Conservation (phyloP, 2,329 filamentous ascomycete genomes). For the Diaporthe destruens region DNA sequence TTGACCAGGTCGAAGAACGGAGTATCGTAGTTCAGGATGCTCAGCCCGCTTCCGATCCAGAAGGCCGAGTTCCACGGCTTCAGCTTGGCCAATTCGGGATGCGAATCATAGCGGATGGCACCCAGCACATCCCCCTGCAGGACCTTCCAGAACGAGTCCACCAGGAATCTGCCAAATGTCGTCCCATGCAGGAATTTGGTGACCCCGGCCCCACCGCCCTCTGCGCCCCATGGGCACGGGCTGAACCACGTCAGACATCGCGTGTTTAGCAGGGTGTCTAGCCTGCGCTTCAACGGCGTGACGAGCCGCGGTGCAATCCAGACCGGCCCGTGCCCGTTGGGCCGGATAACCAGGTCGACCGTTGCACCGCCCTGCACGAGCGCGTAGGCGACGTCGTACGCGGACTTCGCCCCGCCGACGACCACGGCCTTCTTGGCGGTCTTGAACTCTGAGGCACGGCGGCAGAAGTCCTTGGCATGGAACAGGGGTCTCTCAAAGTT, state of each 20-base stretch:
- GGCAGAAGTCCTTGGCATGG: conserved; percentile 58
- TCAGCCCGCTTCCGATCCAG: conserved; percentile 64
- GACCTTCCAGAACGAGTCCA: conserved; percentile 62
- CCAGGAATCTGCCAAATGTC: conserved; percentile 60
- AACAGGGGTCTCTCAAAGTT: conserved; percentile 56
- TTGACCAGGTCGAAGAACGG: conserved; percentile 65
- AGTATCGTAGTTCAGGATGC: conserved; percentile 66
- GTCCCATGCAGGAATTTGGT: conserved; percentile 65
- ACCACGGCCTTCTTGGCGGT: conserved; percentile 57
- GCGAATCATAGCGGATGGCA: conserved; percentile 59
- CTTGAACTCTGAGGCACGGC: conserved; percentile 49
- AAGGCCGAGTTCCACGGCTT: conserved; percentile 57
- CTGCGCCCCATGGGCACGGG: conserved; percentile 73
- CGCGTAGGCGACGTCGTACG: conserved; percentile 69
- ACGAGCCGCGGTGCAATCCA: conserved; percentile 69
- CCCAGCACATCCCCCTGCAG: conserved; percentile 61
- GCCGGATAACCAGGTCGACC: conserved; percentile 66
- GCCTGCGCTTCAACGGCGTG: conserved; percentile 69
- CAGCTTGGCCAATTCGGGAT: conserved; percentile 55
- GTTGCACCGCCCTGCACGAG: conserved; percentile 60
- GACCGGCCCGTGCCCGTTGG: conserved; percentile 63
- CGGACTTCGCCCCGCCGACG: conserved; percentile 69
- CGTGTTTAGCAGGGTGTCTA: conserved; percentile 66
- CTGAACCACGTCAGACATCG: conserved; percentile 74
- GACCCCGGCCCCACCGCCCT: conserved; percentile 63